These are phyloP conservation scores for Leccinellum luteum DNA, from an alignment of 768 basidiomycete genomes.

Conservation along the genomic window DNA sequence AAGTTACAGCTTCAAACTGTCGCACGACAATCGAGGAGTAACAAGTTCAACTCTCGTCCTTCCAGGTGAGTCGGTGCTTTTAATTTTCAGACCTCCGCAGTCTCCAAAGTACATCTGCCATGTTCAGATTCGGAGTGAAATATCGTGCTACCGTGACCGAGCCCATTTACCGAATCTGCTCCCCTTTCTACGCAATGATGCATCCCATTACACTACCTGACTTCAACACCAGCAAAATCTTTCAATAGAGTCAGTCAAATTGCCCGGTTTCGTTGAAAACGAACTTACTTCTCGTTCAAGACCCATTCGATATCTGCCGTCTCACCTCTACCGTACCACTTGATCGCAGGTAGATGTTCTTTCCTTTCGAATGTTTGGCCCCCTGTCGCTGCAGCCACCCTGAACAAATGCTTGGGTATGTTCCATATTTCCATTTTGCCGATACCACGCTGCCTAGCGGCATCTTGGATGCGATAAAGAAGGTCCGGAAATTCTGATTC, in stretches of 20 bases:
- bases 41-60: no score
- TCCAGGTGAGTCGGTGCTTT: no score
- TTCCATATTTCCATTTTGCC: constrained; percentile 48
- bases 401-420: constrained; percentile 34
- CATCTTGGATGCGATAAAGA: constrained; percentile 33
- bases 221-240: constrained; percentile 44
- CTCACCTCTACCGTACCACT: constrained; percentile 46
- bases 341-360: constrained; percentile 43
- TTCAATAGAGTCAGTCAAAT: background rate
- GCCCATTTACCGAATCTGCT: background rate
- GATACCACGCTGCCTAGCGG: constrained; percentile 35
- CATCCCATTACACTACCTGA: background rate
- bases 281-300: constrained; percentile 46
- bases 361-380: constrained; percentile 33
- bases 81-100: background rate
- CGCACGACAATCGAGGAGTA: no score
- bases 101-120: background rate
- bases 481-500: constrained; percentile 34
- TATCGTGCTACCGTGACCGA: no score
- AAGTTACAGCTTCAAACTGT: no score
- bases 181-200: background rate
- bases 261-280: background rate
- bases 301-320: constrained; percentile 40
- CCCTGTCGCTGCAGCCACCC: constrained; percentile 27
- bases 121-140: background rate